Base-by-base conservation (phyloP, 257 asterid genomes). In the Galeopsis tetrahit region DNA sequence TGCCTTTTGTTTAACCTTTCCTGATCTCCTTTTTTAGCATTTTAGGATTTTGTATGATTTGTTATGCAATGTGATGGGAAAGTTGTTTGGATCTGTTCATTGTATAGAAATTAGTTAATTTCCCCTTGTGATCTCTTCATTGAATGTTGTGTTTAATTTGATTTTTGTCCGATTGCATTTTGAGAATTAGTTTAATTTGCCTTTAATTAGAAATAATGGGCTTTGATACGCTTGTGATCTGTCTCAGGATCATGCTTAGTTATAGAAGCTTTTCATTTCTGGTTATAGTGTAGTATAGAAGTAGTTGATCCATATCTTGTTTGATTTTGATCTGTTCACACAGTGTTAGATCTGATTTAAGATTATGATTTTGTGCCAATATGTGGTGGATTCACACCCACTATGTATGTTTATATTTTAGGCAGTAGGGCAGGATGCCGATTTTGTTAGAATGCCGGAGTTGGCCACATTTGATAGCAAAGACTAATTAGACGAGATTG, bases 1-100 rank as follows among this genome's bases (percentile, higher is more conserved):
- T 53, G 75, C 3, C 46, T 66, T 67, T 58, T 71, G 46, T 44
- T 67, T 63, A 0, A 5, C 13, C 14, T 42, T 52, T 68, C 52
- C 40, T 10, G 32, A 39, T 77, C 63, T 65, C 1, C 4, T 8
- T 63, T 57, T 53, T 49, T 39, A 28, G n/a, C 14, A 38, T 63
- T 59, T 11, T 35, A 10, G 9, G 35, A 8, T 67, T 40, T 76
- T 6, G 62, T 43, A 53, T 73, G 64, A 70, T 59, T 59, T 21
- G 28, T 21, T 42, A n/a, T 56, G 78, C 71, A 67, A 66, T 79
- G 80, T 52, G 76, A 15, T 68, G 69, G 35, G 61, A 15, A 67
- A 32, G 21, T 7, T 56, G 0, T 69, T 9, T 77, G 69, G 78
- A 77, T 80, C 76, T 77, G 77, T 42, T 77, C 68, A 34, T 48